These are phyloP conservation scores for Jacaranda copaia DNA, from an alignment of 257 asterid genomes.

Conservation along the genomic window DNA sequence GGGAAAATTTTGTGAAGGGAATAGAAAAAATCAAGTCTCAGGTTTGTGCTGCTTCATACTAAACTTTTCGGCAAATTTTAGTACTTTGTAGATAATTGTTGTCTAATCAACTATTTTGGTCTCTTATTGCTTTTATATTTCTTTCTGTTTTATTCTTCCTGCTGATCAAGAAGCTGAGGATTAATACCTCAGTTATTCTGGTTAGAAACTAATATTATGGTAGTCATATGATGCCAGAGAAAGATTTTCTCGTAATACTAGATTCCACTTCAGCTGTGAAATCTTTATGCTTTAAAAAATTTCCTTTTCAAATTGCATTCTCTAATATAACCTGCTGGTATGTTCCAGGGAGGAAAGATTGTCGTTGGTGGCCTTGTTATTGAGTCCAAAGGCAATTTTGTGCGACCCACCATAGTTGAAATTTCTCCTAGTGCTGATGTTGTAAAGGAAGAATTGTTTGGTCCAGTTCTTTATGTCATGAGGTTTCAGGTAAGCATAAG, in stretches of 20 bases:
- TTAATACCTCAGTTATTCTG: no score
- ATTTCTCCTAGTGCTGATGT: conserved; percentile 70
- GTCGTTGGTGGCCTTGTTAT: conserved; percentile 73
- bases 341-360: conserved; percentile 87
- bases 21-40: conserved; percentile 79
- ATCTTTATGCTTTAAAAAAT: background rate
- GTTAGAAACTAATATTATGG: no score
- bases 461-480: conserved; percentile 96
- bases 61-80: background rate
- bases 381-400: conserved; percentile 86
- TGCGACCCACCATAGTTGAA: conserved; percentile 94
- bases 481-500: conserved; percentile 72
- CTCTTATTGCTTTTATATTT: no score
- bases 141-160: background rate
- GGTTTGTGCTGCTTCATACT: conserved; percentile 48
- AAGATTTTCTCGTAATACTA: no score
- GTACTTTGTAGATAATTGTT: background rate
- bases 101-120: background rate
- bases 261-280: background rate
- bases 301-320: background rate
- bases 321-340: conserved; percentile 13
- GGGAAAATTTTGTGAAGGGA: conserved; percentile 82
- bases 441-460: conserved; percentile 95
- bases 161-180: background rate
- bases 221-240: no score